Conservation (phyloP, 768 basidiomycete species). For the Lactifluus subvellereus region DNA sequence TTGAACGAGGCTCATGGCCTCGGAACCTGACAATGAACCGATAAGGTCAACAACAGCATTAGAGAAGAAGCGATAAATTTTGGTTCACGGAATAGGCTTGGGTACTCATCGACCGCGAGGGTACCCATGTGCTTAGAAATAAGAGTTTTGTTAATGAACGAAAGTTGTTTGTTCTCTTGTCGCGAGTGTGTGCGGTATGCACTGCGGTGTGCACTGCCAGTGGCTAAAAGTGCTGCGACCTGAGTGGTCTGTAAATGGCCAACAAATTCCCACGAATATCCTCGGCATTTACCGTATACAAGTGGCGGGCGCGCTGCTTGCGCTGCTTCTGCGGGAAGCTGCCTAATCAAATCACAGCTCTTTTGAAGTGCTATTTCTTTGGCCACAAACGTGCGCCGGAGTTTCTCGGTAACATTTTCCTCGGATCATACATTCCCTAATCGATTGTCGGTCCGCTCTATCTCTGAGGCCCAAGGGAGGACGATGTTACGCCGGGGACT, state of each 20-base stretch:
- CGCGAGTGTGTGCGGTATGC: too few relatives aligned
- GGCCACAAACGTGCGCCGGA: too few relatives aligned
- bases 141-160: not conserved
- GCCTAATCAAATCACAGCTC: too few relatives aligned
- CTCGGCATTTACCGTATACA: not conserved
- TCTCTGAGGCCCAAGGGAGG: too few relatives aligned
- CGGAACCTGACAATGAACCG: conserved; percentile 61
- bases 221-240: not conserved
- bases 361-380: too few relatives aligned
- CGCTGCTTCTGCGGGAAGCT: too few relatives aligned
- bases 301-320: too few relatives aligned
- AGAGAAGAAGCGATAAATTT: conserved; percentile 28
- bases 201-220: too few relatives aligned
- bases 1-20: conserved; percentile 96
- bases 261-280: not conserved
- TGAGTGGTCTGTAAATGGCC: not conserved
- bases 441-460: too few relatives aligned
- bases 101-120: conserved; percentile 57
- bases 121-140: conserved; percentile 24
- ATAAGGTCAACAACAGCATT: not conserved
- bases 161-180: not conserved
- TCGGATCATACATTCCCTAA: too few relatives aligned
- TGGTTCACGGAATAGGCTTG: conserved; percentile 69
- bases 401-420: too few relatives aligned
- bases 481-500: too few relatives aligned